These are phyloP conservation scores for Pichia kudriavzevii DNA, from an alignment of 1,139 yeast genomes.

Conservation along the genomic window DNA sequence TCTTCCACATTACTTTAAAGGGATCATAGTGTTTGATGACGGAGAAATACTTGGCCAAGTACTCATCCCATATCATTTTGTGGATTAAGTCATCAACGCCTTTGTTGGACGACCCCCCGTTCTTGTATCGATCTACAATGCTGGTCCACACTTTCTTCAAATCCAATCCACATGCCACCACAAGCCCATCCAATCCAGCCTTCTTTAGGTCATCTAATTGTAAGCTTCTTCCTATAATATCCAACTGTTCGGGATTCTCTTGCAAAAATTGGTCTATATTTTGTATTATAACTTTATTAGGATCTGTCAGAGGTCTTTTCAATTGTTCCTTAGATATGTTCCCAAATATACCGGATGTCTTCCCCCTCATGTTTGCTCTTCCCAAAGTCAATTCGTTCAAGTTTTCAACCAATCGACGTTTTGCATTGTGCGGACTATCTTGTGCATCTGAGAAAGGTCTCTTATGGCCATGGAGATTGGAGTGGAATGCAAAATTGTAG, in stretches of 20 bases:
- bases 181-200: conserved; percentile 10
- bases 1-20: conserved; percentile 14
- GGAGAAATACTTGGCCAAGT: conserved; percentile 16
- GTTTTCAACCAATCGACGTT: conserved; percentile 9
- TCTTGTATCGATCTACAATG: conserved; percentile 7
- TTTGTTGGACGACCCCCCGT: conserved; percentile 4
- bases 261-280: conserved; percentile 19
- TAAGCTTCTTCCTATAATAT: conserved; percentile 9
- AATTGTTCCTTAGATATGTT: conserved; percentile 10
- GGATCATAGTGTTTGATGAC: conserved; percentile 18
- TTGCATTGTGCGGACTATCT: conserved; percentile 3
- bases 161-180: conserved; percentile 12
- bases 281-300: conserved; percentile 15
- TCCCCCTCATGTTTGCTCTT: not conserved
- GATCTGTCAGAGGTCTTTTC: conserved; percentile 10
- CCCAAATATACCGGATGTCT: conserved; percentile 7
- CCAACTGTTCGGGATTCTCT: conserved; percentile 19
- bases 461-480: conserved; percentile 1
- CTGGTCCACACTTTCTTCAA: conserved; percentile 11
- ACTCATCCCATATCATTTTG: conserved; percentile 16
- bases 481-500: not conserved
- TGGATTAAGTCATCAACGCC: conserved; percentile 11
- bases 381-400: conserved; percentile 8
- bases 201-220: conserved; percentile 7
- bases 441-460: conserved; percentile 5